A percentile compares a stretch with the other conserved stretches of the same genome.
These are phyloP conservation scores for Omphalea diandra DNA, from an alignment of 441 rosid genomes.

Conservation along the genomic window DNA sequence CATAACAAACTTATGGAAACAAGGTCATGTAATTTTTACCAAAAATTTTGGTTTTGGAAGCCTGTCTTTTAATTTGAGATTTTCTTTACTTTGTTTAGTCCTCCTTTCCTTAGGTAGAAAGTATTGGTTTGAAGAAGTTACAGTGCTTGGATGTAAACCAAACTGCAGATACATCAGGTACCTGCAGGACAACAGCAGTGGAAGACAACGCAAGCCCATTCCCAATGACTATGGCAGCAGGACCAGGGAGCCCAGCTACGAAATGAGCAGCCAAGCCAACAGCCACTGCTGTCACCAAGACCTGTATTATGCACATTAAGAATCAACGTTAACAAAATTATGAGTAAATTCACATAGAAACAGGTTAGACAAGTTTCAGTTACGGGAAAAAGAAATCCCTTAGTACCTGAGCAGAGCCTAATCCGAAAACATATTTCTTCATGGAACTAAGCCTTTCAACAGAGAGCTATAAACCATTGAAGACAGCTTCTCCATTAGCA, in stretches of 20 bases:
- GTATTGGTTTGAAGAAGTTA: constrained; percentile 15
- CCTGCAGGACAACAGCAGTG: constrained; percentile 99
- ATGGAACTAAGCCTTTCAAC: constrained; percentile 99
- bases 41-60: constrained; percentile 21
- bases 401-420: constrained; percentile 94
- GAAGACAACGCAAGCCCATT: constrained; percentile 97
- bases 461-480: constrained; percentile 62
- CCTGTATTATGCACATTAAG: constrained; percentile 53
- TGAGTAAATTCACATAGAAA: constrained; percentile 11
- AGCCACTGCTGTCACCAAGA: constrained; percentile 84
- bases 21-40: constrained; percentile 1
- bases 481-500: constrained; percentile 27
- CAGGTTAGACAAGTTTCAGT: constrained; percentile 7
- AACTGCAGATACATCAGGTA: constrained; percentile 25
- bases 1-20: background rate
- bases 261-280: constrained; percentile 80
- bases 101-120: constrained; percentile 5
- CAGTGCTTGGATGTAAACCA: constrained; percentile 16
- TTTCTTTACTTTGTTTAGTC: background rate
- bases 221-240: constrained; percentile 96
- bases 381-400: constrained; percentile 15
- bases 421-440: constrained; percentile 98
- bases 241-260: constrained; percentile 80
- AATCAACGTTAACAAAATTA: constrained; percentile 20
- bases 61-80: constrained; percentile 2